Evolutionary conservation across 345 rosid genomes (phyloP), one percentile per base, ranked within the genome.

Genomic region (Toxicodendron radicans): DNA sequence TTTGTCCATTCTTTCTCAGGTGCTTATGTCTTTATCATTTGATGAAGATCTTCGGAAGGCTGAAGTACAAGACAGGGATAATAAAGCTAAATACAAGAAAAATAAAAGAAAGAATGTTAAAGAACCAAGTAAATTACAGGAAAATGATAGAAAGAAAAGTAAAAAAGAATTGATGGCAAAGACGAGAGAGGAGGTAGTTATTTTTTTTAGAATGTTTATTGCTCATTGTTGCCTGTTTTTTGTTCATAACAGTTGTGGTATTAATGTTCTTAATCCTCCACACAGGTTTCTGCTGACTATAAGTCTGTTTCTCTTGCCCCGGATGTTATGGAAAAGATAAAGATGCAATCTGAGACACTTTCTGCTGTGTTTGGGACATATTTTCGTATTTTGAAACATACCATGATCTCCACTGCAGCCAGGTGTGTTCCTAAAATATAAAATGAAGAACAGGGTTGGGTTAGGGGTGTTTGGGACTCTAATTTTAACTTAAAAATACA

Each of bases 341-440:
- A 83, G 81, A 91, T 90, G 91, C 98, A 96, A 73, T 77, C 92
- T 4, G 99, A 84, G 65, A 81, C 88, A 59, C 95, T 96, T 52
- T 82, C 97, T 82, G 91, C 95, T 58, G 88, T 96, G 32, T 93
- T 96, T 70, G 97, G 88, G 87, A 96, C 91, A 10, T 93, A 90
- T 75, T 93, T 96, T 77, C 98, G 98, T 48, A 84, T 96, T 74
- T 83, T 93, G 85, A 93, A 83, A 84, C 90, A 93, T 68, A 78
- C 97, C 24, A 82, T 86, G 91, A 80, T 73, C 71, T 83, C 84
- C 33, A 68, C 79, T 43, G 67, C 63, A 49, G 81, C 82, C 84
- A 90, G 95, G 97, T 93, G 75, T 60, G 73, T 75, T 75, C 53
- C 38, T 6, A 35, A 51, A 27, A 72, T 54, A 73, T 62, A 75